Base-by-base conservation (phyloP, 257 asterid species). In the Craterostigma plantagineum region DNA sequence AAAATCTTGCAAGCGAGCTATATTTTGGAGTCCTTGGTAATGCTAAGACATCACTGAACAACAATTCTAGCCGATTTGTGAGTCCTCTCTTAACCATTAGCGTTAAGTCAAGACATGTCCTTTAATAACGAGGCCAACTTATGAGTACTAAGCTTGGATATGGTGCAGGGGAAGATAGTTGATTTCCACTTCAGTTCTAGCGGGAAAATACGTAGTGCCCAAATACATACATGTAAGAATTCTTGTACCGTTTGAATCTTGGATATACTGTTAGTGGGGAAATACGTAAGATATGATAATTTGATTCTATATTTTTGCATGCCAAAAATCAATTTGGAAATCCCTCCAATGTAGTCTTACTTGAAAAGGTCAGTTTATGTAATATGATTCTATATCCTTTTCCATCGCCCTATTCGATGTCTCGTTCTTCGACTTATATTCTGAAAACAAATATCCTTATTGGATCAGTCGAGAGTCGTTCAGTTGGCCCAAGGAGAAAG, bases 21-120 rank as follows among this genome's bases (percentile, higher is more conserved):
- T 64, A 53, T 90, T 62, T 59, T 90, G 47, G 95, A 90, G 69
- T 93, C 95, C 54, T 83, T 67, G 99, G 99, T 49, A 90, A 90
- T 68, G 94, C 95, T 47, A 90, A 77, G 79, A 90, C 95, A 45
- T 72, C 64, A 36, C 68, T 56, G 61, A 82, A 75, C 63, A 63
- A 67, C 67, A 90, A 90, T 64, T 76, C 99, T 46, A 90, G 94
- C 65, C 80, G 95, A 71, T 90, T 83, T 63, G 98, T 90, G 62
- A 68, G 98, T 87, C 61, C 34, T 39, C 43, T 27, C 49, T 49
- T 54, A n/a, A 9, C 40, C 14, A 36, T 12, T 12, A 36, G 13
- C 48, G 14, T 14, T 14, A 10, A 18, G 0, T 10, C 16, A 10
- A 11, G 45, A 8, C 48, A 7, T 43, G 16, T 16, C 4, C 9